These are phyloP conservation scores for Penicillium daleae DNA, from an alignment of 495 filamentous ascomycete species.

Conservation along the genomic window DNA sequence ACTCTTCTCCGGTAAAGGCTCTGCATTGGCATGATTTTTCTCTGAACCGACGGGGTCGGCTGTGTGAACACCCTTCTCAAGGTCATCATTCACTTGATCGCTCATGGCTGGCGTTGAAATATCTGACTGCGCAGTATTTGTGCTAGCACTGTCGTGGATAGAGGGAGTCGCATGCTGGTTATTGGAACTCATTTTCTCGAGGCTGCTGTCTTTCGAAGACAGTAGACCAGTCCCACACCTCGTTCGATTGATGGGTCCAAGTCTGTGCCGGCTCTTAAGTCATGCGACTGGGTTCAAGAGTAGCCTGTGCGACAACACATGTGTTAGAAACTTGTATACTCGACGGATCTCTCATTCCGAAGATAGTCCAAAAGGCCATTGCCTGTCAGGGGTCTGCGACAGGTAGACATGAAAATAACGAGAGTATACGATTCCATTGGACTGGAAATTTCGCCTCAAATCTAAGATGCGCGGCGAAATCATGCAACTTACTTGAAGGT, in stretches of 20 bases:
- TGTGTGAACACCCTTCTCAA: conserved; percentile 28
- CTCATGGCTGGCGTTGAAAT: conserved; percentile 23
- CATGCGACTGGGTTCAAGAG: conserved; percentile 4
- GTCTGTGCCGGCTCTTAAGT: not conserved
- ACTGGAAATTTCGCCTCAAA: not conserved
- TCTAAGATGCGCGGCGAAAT: not conserved
- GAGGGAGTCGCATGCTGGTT: conserved; percentile 11
- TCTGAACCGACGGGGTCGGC: conserved; percentile 15
- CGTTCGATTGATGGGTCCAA: not conserved
- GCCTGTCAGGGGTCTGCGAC: not conserved
- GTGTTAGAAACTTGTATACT: conserved; percentile 1
- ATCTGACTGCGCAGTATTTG: conserved; percentile 15
- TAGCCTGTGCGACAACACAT: not conserved
- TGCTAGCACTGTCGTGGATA: conserved; percentile 17
- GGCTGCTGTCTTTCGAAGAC: not conserved
- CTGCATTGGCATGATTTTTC: conserved; percentile 10
- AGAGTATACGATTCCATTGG: not conserved
- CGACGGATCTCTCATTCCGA: not conserved
- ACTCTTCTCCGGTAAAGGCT: conserved; percentile 26
- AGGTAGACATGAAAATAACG: not conserved
- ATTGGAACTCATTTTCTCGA: conserved; percentile 40
- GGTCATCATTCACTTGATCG: conserved; percentile 22
- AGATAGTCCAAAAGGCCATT: not conserved
- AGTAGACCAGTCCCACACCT: not conserved
- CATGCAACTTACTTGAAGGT: not conserved